phyloP scores from a whole-genome alignment of 192 early-diverging fungal genomes.

The Coemansia sp. region DNA sequence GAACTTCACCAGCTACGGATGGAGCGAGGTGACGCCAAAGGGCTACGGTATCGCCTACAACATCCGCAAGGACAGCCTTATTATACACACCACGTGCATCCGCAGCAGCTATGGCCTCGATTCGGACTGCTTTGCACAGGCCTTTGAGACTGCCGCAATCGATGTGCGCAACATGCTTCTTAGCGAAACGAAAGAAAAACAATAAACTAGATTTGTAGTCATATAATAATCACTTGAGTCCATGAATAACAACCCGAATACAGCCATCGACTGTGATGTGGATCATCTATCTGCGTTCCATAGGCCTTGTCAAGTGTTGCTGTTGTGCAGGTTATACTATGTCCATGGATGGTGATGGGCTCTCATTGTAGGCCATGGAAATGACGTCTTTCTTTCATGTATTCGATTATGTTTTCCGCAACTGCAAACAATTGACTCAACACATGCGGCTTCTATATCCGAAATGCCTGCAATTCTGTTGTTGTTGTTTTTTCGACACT shows the following conservation, averaged over 20 bases:
- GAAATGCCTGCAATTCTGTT: neutral
- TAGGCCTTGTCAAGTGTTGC: neutral
- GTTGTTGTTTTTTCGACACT: neutral
- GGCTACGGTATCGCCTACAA: slow-evolving; percentile 96
- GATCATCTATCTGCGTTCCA: neutral
- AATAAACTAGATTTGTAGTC: neutral
- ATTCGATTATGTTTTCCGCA: neutral
- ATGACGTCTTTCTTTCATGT: neutral
- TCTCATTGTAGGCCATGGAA: neutral
- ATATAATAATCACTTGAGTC: neutral
- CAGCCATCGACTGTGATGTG: too few relatives aligned
- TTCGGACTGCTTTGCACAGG: slow-evolving; percentile 66
- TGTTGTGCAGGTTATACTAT: neutral
- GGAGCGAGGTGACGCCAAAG: slow-evolving; percentile 84
- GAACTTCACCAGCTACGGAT: slow-evolving; percentile 92
- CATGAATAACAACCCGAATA: too few relatives aligned
- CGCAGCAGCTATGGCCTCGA: slow-evolving; percentile 58
- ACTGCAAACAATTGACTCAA: slow-evolving; percentile 3
- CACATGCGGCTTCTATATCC: neutral
- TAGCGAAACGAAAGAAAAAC: neutral
- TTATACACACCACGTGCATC: slow-evolving; percentile 85
- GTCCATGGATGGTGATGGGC: neutral
- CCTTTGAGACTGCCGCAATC: slow-evolving; percentile 78
- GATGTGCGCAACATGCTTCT: slow-evolving; percentile 69
- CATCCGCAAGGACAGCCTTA: slow-evolving; percentile 80